Evolutionary conservation across 257 asterid species (phyloP), one percentile per base, ranked within the genome.

Genomic region (Rehmannia glutinosa): DNA sequence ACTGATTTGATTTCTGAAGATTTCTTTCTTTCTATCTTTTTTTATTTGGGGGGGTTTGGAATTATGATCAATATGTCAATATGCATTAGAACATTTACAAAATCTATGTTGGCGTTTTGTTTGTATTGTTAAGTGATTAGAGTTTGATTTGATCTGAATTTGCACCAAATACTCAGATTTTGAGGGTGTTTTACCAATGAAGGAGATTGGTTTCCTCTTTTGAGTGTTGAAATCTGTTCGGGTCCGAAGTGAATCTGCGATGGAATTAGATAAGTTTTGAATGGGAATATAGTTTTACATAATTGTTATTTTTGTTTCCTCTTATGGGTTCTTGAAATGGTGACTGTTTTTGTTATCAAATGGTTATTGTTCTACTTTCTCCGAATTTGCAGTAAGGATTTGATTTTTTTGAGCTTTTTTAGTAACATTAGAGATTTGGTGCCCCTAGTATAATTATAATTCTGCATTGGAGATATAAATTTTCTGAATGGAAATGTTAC

Each of bases 211-310:
- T 43, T 71, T 55, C 55, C 36, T 46, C 4, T 33, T 45, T 20
- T 23, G 61, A 47, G 55, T 53, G 73, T 60, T 64, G 27, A 65
- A 64, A 66, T 66, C 50, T 65, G 41, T 59, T 52, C 27, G 59
- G 66, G n/a, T 67, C 23, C 49, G 74, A 19, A 15, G 35, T 38
- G 75, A 68, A 70, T 57, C 64, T 73, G 76, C 45, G 42, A 46
- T 66, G 38, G n/a, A 41, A 50, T 10, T 57, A 15, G 8, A 21
- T 6, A 50, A n/a, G n/a, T n/a, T 36, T 56, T 47, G 35, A 19
- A 27, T 28, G 42, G 32, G 36, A 38, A 4, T 17, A 8, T 2
- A 0, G 3, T 47, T 59, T 58, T 13, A 11, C 58, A 5, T 46
- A 45, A n/a, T 45, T 54, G 47, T 4, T 13, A 24, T 13, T 45